Conservation (phyloP, 495 filamentous ascomycete species). For the Letharia lupina region DNA sequence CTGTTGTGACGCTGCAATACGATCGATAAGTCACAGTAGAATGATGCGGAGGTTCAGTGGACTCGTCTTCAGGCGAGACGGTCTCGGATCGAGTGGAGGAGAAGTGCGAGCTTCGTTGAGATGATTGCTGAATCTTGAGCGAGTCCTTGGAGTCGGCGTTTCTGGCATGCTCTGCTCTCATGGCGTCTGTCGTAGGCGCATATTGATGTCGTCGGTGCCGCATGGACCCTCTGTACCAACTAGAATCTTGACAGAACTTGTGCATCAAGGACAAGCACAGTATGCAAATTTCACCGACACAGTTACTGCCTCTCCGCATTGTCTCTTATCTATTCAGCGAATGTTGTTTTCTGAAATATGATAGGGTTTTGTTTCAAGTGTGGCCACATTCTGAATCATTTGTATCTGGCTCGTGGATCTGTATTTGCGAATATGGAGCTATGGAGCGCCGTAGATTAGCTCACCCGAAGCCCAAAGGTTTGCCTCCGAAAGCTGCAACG, state of each 20-base stretch:
- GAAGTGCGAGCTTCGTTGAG: background rate
- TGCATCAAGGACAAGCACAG: background rate
- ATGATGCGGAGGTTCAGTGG: background rate
- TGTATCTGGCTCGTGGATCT: background rate
- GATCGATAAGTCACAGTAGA: background rate
- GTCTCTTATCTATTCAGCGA: background rate
- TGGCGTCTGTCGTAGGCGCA: background rate
- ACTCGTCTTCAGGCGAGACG: background rate
- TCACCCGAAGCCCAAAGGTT: background rate
- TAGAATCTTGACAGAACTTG: background rate
- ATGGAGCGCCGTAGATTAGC: background rate
- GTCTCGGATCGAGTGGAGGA: background rate
- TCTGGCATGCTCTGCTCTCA: background rate
- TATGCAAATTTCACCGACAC: background rate
- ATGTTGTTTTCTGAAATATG: no score
- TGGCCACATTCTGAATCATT: no score
- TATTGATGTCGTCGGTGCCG: background rate
- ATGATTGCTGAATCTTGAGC: background rate
- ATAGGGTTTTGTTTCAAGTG: no score
- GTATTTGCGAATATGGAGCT: background rate
- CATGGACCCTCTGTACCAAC: background rate
- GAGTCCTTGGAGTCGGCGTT: conserved; percentile 1
- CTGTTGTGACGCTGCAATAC: background rate
- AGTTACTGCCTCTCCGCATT: background rate
- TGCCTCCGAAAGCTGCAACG: background rate